Evolutionary conservation across 2,329 filamentous ascomycete genomes (phyloP).

Genomic region (Penicillium italicum): DNA sequence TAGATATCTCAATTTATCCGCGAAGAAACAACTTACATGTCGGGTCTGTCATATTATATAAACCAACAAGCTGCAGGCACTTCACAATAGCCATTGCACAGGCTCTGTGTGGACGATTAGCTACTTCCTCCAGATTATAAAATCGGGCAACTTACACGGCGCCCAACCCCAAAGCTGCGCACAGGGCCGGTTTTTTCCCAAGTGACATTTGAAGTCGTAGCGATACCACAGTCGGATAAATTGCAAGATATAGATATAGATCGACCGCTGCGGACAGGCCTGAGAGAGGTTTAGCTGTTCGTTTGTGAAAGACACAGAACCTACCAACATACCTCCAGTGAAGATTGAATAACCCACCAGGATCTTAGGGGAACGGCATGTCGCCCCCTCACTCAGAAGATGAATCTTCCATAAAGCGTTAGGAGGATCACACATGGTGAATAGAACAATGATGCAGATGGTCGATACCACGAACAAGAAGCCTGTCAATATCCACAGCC

Average conservation of each 20-base stretch:
- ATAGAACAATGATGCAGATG: conserved; percentile 40
- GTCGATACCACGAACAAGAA: conserved; percentile 31
- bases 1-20: background rate
- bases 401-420: conserved; percentile 39
- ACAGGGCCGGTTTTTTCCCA: conserved; percentile 22
- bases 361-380: conserved; percentile 34
- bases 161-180: background rate
- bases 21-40: background rate
- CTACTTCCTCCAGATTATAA: background rate
- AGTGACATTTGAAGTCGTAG: conserved; percentile 33
- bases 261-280: conserved; percentile 32
- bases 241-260: conserved; percentile 32
- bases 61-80: conserved; percentile 28
- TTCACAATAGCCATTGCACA: conserved; percentile 34
- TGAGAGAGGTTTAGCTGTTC: conserved; percentile 2
- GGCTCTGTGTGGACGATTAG: conserved; percentile 23
- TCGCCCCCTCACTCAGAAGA: conserved; percentile 28
- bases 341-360: conserved; percentile 42
- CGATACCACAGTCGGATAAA: conserved; percentile 32
- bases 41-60: conserved; percentile 17
- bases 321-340: conserved; percentile 34
- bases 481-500: conserved; percentile 29
- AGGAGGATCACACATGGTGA: conserved; percentile 43
- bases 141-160: background rate
- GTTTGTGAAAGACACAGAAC: background rate